Evolutionary conservation across 2,329 filamentous ascomycete species (phyloP).

Genomic region (Aspergillus quadrilineatus): DNA sequence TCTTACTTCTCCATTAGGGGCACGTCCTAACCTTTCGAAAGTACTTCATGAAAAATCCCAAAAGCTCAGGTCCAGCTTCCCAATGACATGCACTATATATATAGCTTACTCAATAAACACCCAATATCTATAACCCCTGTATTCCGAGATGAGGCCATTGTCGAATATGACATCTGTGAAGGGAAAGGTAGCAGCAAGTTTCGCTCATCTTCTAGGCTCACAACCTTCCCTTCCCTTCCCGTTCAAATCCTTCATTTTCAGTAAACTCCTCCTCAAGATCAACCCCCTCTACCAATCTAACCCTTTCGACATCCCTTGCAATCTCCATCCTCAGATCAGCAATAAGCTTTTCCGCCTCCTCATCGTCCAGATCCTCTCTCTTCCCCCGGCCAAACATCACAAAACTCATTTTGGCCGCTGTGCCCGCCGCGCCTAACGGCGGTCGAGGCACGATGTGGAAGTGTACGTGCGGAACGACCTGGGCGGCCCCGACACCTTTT

Average conservation of each 20-base stretch:
- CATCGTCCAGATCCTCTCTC: slow-evolving; percentile 49
- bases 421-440: slow-evolving; percentile 28
- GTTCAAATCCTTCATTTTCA: background rate
- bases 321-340: slow-evolving; percentile 38
- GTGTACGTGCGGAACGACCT: slow-evolving; percentile 91
- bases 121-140: background rate
- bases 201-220: background rate
- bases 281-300: slow-evolving; percentile 39
- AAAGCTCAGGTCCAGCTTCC: background rate
- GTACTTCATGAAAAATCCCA: slow-evolving; percentile 3
- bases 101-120: background rate
- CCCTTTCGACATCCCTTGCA: slow-evolving; percentile 36
- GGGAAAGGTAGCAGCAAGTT: background rate
- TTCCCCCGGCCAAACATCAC: slow-evolving; percentile 50
- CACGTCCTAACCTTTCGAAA: background rate
- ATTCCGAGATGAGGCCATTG: background rate
- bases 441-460: slow-evolving; percentile 92
- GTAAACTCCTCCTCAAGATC: slow-evolving; percentile 30
- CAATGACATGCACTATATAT: background rate
- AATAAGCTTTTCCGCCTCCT: slow-evolving; percentile 42
- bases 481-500: slow-evolving; percentile 73
- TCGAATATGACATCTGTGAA: background rate
- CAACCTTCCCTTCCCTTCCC: slow-evolving; percentile 22
- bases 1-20: background rate
- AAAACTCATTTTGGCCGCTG: slow-evolving; percentile 31